These are phyloP conservation scores for Podila horticola DNA, from an alignment of 192 early-diverging fungal genomes.

Conservation along the genomic window DNA sequence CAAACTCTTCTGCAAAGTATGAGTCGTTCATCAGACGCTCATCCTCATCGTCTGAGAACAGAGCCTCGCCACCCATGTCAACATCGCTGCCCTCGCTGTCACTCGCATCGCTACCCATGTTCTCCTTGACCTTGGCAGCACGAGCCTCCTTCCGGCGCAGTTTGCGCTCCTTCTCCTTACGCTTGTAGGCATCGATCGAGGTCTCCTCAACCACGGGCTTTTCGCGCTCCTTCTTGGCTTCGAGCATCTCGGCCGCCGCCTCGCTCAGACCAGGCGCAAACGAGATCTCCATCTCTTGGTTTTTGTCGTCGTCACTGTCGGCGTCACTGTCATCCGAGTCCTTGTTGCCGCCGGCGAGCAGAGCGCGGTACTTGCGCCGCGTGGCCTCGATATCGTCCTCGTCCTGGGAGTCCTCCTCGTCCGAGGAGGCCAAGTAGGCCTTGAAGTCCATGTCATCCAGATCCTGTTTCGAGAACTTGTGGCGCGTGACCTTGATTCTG, in stretches of 20 bases:
- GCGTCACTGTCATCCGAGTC: conserved; percentile 51
- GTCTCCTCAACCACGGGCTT: conserved; percentile 76
- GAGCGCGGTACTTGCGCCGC: conserved; percentile 58
- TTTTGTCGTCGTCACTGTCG: conserved; percentile 55
- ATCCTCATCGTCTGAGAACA: conserved; percentile 68
- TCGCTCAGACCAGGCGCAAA: conserved; percentile 93
- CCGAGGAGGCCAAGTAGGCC: conserved; percentile 83
- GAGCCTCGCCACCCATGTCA: conserved; percentile 54
- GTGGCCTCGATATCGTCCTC: conserved; percentile 65
- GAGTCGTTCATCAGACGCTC: conserved; percentile 57
- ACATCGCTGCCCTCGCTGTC: conserved; percentile 24
- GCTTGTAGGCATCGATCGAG: conserved; percentile 83
- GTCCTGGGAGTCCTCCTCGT: conserved; percentile 70
- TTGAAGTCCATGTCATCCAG: conserved; percentile 93
- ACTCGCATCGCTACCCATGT: conserved; percentile 29
- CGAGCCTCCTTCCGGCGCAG: conserved; percentile 66
- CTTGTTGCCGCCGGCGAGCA: conserved; percentile 49
- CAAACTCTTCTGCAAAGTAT: conserved; percentile 54
- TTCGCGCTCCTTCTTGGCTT: conserved; percentile 63
- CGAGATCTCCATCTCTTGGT: conserved; percentile 93
- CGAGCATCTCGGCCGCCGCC: conserved; percentile 63
- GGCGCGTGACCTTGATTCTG: conserved; percentile 79
- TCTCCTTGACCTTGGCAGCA: conserved; percentile 29
- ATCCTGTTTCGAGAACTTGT: conserved; percentile 89
- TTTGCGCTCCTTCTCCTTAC: conserved; percentile 87